Evolutionary conservation across 805 yeast species (phyloP), one percentile per base, ranked within the genome.

Genomic region (Nakazawaea sp.): DNA sequence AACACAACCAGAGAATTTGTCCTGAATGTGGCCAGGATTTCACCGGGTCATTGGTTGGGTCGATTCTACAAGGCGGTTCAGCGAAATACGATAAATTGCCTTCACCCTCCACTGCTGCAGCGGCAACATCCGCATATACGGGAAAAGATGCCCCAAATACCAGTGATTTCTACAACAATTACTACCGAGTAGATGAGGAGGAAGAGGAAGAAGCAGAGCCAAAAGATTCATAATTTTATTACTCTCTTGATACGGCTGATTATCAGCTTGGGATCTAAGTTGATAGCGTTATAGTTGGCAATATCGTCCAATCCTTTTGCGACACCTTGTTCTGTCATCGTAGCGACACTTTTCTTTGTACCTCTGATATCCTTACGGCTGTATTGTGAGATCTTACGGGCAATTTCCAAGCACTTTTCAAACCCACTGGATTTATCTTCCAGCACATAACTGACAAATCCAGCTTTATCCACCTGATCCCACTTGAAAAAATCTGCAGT

Each of bases 341-440:
- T 47, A 43, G 77, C 75, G 45, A 82, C 48, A 36, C 69, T 53
- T 38, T 60, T 62, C 57, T 82, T 82, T 4, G 84, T 73, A 10
- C 88, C 89, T 43, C 57, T 64, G 26, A 82, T 63, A 15, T 85
- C 84, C 61, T 83, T 78, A 19, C 64, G 68, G 30, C 69, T 65
- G 52, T 71, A 66, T 2, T 40, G 35, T 26, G 67, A 64, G 23
- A 82, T 74, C 13, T 48, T 53, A 4, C 39, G 41, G 0, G 83
- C 90, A 27, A 76, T 46, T 21, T 62, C 59, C 7, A 61, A 34
- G n/a, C 82, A 81, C 19, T 59, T 51, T 4, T 58, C 59, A 10
- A 78, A 43, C 0, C 80, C 87, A 1, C 59, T 56, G 8, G 68
- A 64, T 43, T 70, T 68, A 42, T 65, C 63, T 0, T 66, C 67